Percentiles rank a stretch among this genome's conserved stretches.
Conservation (phyloP, 2,329 filamentous ascomycete genomes). For the Aureobasidium sp. region DNA sequence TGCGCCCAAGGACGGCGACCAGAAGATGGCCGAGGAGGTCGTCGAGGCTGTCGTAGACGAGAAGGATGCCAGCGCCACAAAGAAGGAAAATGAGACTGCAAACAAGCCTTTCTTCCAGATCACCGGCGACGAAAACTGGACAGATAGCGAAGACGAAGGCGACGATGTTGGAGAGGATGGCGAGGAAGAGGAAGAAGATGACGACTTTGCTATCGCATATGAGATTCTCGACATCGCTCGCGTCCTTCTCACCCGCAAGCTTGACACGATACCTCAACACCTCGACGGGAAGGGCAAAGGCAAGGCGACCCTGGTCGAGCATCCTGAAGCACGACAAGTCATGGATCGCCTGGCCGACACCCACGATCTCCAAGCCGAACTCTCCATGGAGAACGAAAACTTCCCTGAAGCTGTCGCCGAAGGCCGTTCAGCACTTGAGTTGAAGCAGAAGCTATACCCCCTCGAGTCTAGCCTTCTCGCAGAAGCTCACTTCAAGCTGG, state of each 20-base stretch:
- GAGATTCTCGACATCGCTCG: conserved; percentile 58
- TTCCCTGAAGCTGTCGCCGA: conserved; percentile 85
- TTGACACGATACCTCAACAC: conserved; percentile 41
- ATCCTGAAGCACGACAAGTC: conserved; percentile 48
- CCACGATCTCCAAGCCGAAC: conserved; percentile 89
- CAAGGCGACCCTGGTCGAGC: conserved; percentile 28
- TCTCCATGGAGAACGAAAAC: conserved; percentile 92
- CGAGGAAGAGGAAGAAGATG: conserved; percentile 47
- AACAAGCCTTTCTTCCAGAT: conserved; percentile 87
- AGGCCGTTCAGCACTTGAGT: conserved; percentile 65
- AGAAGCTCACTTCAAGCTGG: conserved; percentile 94
- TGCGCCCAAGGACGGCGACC: conserved; percentile 28
- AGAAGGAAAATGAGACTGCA: conserved; percentile 33
- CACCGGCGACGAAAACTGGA: conserved; percentile 88
- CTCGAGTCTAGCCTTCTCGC: conserved; percentile 79
- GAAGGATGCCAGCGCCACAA: conserved; percentile 36
- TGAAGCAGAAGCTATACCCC: conserved; percentile 73
- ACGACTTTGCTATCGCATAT: conserved; percentile 58
- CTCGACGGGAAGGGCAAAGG: conserved; percentile 39
- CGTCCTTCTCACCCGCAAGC: conserved; percentile 50
- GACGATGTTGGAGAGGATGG: conserved; percentile 40
- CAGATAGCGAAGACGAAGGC: conserved; percentile 63
- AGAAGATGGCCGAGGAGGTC: conserved; percentile 38
- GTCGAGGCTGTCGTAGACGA: conserved; percentile 36
- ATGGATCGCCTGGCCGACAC: conserved; percentile 88